phyloP scores from a whole-genome alignment of 2,329 filamentous ascomycete species.

The Aureobasidium sp. region DNA sequence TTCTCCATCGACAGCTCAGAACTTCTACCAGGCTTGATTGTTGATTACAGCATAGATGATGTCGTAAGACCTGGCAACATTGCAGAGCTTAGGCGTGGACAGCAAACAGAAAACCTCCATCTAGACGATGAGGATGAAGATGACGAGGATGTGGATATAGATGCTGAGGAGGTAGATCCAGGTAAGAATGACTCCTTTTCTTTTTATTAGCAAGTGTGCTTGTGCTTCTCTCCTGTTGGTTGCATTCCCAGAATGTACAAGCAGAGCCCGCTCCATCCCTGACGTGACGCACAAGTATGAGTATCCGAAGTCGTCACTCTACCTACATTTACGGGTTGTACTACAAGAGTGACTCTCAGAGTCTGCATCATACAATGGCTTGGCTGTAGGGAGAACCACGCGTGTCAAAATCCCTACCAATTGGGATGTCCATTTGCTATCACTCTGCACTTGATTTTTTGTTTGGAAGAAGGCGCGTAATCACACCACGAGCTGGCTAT shows the following conservation, averaged over 20 bases:
- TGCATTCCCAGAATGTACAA: not conserved
- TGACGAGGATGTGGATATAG: not conserved
- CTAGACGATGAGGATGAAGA: not conserved
- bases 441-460: not conserved
- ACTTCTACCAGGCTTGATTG: not conserved
- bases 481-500: not conserved
- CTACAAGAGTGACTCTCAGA: not conserved
- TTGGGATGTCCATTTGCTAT: not conserved
- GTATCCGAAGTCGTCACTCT: not conserved
- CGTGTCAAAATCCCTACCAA: not conserved
- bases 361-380: too few relatives aligned
- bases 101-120: not conserved
- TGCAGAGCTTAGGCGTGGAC: not conserved
- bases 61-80: not conserved
- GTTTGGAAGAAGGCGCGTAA: not conserved
- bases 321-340: too few relatives aligned
- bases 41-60: constrained; percentile 6
- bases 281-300: not conserved
- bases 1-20: constrained; percentile 8
- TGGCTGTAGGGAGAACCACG: not conserved
- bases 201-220: not conserved
- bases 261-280: not conserved
- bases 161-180: not conserved
- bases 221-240: not conserved
- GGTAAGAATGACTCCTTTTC: not conserved